Conservation (phyloP, 768 basidiomycete species). For the Pholiota microspora region DNA sequence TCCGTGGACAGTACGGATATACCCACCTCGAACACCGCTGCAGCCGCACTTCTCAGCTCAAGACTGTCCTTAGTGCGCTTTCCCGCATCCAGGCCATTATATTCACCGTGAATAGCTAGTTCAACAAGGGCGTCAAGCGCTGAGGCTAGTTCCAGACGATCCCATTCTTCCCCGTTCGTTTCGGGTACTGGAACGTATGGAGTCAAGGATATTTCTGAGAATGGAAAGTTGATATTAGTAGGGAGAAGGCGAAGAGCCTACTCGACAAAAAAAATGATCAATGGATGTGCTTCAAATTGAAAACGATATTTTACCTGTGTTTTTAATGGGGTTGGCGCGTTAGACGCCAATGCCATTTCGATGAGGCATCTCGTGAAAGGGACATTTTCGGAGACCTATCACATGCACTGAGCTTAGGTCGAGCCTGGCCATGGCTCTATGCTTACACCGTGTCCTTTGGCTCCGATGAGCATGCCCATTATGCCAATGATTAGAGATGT, state of each 20-base stretch:
- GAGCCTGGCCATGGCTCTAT: not conserved
- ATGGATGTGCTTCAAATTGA: not conserved
- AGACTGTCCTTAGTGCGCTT: conserved; percentile 64
- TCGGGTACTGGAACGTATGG: conserved; percentile 78
- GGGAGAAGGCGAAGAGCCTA: conserved; percentile 49
- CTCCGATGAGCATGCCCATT: conserved; percentile 81
- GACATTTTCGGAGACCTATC: conserved; percentile 54
- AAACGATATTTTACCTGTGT: conserved; percentile 56
- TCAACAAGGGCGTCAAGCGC: conserved; percentile 83
- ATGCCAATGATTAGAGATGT: conserved; percentile 76
- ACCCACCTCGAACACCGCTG: conserved; percentile 78
- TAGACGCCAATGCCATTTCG: conserved; percentile 90
- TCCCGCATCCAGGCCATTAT: conserved; percentile 62
- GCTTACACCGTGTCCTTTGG: conserved; percentile 64
- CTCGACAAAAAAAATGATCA: conserved; percentile 15
- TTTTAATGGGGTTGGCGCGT: conserved; percentile 86
- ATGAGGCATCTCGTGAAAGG: conserved; percentile 74
- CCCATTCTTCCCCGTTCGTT: conserved; percentile 91
- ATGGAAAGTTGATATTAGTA: conserved; percentile 51
- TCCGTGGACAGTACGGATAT: not conserved
- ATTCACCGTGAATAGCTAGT: conserved; percentile 85
- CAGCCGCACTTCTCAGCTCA: conserved; percentile 74
- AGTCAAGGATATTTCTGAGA: conserved; percentile 67
- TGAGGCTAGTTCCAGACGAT: conserved; percentile 76
- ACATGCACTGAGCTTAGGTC: not conserved